Evolutionary conservation across 1,139 yeast genomes (phyloP).

Genomic region (Yamadazyma membranifaciens): DNA sequence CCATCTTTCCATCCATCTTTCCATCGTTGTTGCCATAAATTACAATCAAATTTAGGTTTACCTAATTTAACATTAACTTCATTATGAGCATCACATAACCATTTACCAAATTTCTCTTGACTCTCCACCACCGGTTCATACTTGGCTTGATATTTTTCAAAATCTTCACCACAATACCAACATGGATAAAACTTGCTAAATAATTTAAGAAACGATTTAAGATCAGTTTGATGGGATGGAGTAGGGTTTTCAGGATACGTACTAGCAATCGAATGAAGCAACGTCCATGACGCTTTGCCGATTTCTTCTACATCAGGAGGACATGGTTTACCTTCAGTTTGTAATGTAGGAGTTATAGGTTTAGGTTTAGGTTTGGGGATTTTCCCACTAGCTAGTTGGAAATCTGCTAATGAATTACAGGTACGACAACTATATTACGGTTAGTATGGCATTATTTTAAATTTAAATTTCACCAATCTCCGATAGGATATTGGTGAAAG

Average conservation of each 20-base stretch:
- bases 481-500: too few relatives aligned
- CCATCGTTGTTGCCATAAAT: conserved; percentile 93
- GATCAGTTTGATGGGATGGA: conserved; percentile 60
- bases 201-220: conserved; percentile 64
- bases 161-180: conserved; percentile 90
- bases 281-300: conserved; percentile 91
- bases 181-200: conserved; percentile 91
- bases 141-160: conserved; percentile 57
- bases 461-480: too few relatives aligned
- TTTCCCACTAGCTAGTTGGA: conserved; percentile 56
- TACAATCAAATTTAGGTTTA: conserved; percentile 82
- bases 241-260: conserved; percentile 75
- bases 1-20: conserved; percentile 32
- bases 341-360: neutral
- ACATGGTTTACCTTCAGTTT: conserved; percentile 41
- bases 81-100: conserved; percentile 96
- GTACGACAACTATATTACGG: conserved; percentile 62
- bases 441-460: too few relatives aligned
- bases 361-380: conserved; percentile 13
- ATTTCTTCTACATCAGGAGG: conserved; percentile 86
- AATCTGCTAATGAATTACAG: conserved; percentile 76
- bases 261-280: conserved; percentile 89
- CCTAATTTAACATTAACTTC: conserved; percentile 83
- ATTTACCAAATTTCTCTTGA: conserved; percentile 78
- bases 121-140: conserved; percentile 66